A percentile compares a stretch with the other conserved stretches of the same genome.
phyloP scores from a whole-genome alignment of 2,329 filamentous ascomycete genomes.

The Xenoacremonium recifei region DNA sequence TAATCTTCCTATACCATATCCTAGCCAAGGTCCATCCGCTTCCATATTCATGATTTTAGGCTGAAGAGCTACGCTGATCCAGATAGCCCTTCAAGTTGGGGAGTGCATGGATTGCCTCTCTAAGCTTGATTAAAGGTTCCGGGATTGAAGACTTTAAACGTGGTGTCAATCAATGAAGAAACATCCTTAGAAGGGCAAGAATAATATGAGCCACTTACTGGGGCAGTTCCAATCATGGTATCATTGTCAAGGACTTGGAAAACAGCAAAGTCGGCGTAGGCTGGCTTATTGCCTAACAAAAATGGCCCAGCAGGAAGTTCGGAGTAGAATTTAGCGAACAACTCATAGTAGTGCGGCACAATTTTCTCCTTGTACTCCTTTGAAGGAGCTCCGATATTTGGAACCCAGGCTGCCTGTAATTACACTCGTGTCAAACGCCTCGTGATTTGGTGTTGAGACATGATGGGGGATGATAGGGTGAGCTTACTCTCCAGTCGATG shows the following conservation, averaged over 20 bases:
- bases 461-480: accelerated
- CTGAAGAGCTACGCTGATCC: not conserved
- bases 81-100: not conserved
- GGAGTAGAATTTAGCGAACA: conserved; percentile 29
- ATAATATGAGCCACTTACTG: not conserved
- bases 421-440: no score
- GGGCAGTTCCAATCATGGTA: conserved; percentile 23
- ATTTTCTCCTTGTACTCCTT: conserved; percentile 31
- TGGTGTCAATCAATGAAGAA: not conserved
- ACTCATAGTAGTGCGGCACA: conserved; percentile 28
- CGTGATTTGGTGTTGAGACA: no score
- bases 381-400: conserved; percentile 21
- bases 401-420: conserved; percentile 24
- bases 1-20: no score
- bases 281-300: conserved; percentile 34
- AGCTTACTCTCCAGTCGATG: conserved; percentile 37
- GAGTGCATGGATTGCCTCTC: not conserved
- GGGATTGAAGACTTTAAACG: not conserved
- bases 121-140: not conserved
- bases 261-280: conserved; percentile 38
- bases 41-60: no score
- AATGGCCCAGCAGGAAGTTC: conserved; percentile 29
- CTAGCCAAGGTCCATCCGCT: no score
- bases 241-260: conserved; percentile 40
- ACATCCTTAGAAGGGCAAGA: not conserved